Evolutionary conservation across 75 land plant genomes (phyloP), one percentile per base, ranked within the genome.

Genomic region (Cryptomeria japonica): DNA sequence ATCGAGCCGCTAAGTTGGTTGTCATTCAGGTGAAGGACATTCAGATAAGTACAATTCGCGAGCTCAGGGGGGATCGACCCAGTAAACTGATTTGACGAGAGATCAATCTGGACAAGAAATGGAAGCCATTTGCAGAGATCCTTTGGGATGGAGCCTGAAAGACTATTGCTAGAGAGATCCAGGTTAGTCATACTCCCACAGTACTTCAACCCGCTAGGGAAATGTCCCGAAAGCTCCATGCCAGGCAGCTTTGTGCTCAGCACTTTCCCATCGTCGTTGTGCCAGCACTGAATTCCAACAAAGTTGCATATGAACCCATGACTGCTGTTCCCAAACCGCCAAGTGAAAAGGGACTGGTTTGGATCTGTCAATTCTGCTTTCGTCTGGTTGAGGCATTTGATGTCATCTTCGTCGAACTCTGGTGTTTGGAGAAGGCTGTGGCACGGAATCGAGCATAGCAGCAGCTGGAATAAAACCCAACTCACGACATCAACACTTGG

Each of bases 251-350:
- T 70, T 13, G 96, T 78, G 77, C 88, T 94, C 86, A 96, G 73
- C 32, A 97, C 97, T 83, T 87, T 94, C 61, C 90, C 92, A 55
- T 95, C 99, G 41, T 93, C 89, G 34, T 87, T 84, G 86, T 95
- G 95, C 93, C 95, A 94, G 88, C 97, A 97, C 6, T 92, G 91
- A 9, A 96, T 92, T 58, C 99, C 99, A 28, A 37, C 72, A 85
- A 96, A 97, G 1, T 85, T 87, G 86, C 97, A 97, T 44, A 96
- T 92, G 87, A 80, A 90, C 0, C 95, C 94, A 64, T 89, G 32
- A 39, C 31, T 31, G 61, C 38, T 51, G 58, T 49, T 84, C 32
- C 5, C 61, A 53, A 84, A 84, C 36, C 47, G 25, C 85, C 85
- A 84, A 9, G 58, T 84, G 56, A 32, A n/a, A 18, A 84, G 85